These are phyloP conservation scores for Bacidia gigantensis DNA, from an alignment of 495 filamentous ascomycete species.

Conservation along the genomic window DNA sequence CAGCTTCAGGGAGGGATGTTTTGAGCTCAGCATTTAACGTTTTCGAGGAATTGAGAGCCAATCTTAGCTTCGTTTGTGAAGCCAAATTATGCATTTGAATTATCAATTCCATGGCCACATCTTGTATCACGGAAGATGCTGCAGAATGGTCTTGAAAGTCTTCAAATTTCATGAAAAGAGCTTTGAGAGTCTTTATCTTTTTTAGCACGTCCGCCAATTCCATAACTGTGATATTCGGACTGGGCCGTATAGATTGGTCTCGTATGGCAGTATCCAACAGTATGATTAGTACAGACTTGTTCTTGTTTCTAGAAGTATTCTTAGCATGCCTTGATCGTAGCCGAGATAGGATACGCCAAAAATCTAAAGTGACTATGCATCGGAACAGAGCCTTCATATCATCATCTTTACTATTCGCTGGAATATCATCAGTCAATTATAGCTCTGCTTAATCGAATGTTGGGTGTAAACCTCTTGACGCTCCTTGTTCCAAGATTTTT, in stretches of 20 bases:
- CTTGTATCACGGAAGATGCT: constrained; percentile 11
- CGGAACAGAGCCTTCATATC: constrained; percentile 13
- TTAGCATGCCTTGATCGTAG: constrained; percentile 20
- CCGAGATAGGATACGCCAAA: constrained; percentile 18
- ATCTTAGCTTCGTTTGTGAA: constrained; percentile 8
- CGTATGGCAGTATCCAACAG: constrained; percentile 11
- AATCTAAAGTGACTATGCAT: constrained; percentile 19
- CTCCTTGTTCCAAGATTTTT: constrained; percentile 16
- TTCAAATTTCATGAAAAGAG: constrained; percentile 12
- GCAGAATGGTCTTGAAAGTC: constrained; percentile 12
- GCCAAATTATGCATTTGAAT: constrained; percentile 9
- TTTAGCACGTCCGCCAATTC: constrained; percentile 12
- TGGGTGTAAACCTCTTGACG: constrained; percentile 17
- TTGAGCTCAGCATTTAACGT: constrained; percentile 14
- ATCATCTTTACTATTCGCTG: constrained; percentile 12
- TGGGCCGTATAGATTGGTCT: constrained; percentile 8
- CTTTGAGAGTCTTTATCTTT: constrained; percentile 12
- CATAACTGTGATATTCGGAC: constrained; percentile 11
- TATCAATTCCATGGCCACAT: constrained; percentile 10
- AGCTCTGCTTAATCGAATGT: constrained; percentile 9
- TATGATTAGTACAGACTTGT: constrained; percentile 12
- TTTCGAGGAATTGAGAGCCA: constrained; percentile 7
- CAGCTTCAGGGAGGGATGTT: constrained; percentile 16
- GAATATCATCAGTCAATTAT: constrained; percentile 11
- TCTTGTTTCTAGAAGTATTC: constrained; percentile 11